Evolutionary conservation across 495 filamentous ascomycete species (phyloP).

Genomic region (Venustampulla echinocandica): DNA sequence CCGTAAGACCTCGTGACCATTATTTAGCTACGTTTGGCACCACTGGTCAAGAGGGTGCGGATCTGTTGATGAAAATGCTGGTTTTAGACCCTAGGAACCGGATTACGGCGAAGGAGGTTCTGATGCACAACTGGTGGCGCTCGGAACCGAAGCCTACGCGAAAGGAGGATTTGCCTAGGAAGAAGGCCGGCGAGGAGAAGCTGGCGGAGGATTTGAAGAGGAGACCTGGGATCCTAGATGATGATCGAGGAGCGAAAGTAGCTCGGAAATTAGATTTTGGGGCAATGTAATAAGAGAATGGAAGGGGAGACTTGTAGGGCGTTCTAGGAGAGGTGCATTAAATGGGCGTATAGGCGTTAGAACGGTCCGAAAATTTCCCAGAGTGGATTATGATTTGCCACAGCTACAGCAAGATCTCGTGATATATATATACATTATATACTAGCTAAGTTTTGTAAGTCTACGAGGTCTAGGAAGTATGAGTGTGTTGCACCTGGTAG

Average conservation of each 20-base stretch:
- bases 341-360: no score
- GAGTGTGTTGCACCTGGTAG: no score
- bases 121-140: constrained; percentile 82
- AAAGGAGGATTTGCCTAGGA: constrained; percentile 72
- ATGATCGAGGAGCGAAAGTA: constrained; percentile 56
- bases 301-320: background rate
- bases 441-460: no score
- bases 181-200: constrained; percentile 59
- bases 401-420: no score
- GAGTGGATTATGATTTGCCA: no score
- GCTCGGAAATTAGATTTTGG: constrained; percentile 85
- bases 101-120: constrained; percentile 61
- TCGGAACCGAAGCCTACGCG: constrained; percentile 73
- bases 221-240: constrained; percentile 63
- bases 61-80: constrained; percentile 80
- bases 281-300: constrained; percentile 36
- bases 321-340: background rate
- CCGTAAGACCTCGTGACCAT: constrained; percentile 57
- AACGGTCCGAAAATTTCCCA: no score
- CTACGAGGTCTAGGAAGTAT: no score
- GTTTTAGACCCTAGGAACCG: constrained; percentile 76
- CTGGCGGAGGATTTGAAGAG: constrained; percentile 79
- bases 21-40: constrained; percentile 66
- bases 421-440: no score
- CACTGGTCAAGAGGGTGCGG: constrained; percentile 70